Evolutionary conservation across 2,329 filamentous ascomycete species (phyloP).

Genomic region (Orbilia brochopaga): DNA sequence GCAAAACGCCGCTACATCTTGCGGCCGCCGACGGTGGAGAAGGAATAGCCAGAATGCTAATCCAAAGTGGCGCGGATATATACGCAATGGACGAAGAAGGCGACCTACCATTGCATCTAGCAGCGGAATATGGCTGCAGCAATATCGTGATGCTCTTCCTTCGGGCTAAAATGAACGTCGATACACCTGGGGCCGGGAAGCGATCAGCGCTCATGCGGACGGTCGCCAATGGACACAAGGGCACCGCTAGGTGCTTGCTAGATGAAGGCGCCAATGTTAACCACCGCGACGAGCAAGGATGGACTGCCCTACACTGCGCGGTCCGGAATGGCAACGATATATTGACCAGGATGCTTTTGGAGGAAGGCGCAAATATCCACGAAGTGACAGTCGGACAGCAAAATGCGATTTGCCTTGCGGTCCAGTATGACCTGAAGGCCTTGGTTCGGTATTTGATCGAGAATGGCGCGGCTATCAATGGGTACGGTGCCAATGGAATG

Average conservation of each 20-base stretch:
- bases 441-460: constrained; percentile 38
- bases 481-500: constrained; percentile 45
- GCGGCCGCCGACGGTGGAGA: constrained; percentile 55
- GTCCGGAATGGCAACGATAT: constrained; percentile 45
- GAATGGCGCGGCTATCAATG: constrained; percentile 43
- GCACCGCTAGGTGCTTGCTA: constrained; percentile 32
- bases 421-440: constrained; percentile 38
- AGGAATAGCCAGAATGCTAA: constrained; percentile 53
- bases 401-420: constrained; percentile 41
- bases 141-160: constrained; percentile 55
- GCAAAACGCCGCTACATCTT: constrained; percentile 56
- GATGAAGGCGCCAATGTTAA: constrained; percentile 42
- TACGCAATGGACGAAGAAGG: constrained; percentile 53
- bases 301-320: constrained; percentile 39
- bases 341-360: constrained; percentile 45
- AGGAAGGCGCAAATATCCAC: constrained; percentile 50
- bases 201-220: constrained; percentile 47
- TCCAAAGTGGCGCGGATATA: constrained; percentile 52
- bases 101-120: constrained; percentile 55
- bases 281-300: constrained; percentile 37
- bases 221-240: constrained; percentile 41
- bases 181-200: constrained; percentile 26
- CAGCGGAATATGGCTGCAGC: constrained; percentile 54
- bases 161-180: constrained; percentile 51
- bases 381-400: constrained; percentile 35